Base-by-base conservation (phyloP, 2,329 filamentous ascomycete genomes). In the Colletotrichum gloeosporioides region DNA sequence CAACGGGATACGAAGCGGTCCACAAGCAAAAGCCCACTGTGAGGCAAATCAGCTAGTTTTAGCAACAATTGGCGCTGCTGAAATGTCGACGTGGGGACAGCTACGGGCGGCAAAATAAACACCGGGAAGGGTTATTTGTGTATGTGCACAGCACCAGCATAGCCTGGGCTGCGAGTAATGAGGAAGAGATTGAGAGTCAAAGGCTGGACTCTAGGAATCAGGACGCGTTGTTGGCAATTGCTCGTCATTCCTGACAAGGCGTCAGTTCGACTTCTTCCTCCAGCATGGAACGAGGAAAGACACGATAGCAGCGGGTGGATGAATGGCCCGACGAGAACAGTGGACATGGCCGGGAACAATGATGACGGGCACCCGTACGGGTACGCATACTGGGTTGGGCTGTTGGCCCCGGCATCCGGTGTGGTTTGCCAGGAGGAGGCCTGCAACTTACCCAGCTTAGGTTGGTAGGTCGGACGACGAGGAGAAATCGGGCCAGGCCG, bases 401-500 rank as follows among this genome's bases (percentile, higher is more conserved):
- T 36, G 39, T 39, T 39, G 39, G 64, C 27, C 39, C 57, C 63
- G 71, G 64, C 64, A 63, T 31, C n/a, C 29, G 36, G 73, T 68
- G 67, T 75, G 62, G 63, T 68, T 67, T 44, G 34, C 72, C 27
- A 61, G 72, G 61, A 75, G 66, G 62, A 62, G 55, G 68, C 70
- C 34, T 73, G 64, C 22, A 49, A 18, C n/a, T 16, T 53, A 13
- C 44, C 44, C 44, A 22, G 44, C 44, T 53, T 22, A 12, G 44
- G 44, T 53, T 22, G 44, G 44, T 22, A 53, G n/a, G 44, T 53
- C n/a, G 44, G 44, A 53, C 49, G 59, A 71, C 4, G 31, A 34
- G 29, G 70, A 69, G 63, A 76, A 69, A 73, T 73, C 55, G 49
- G n/a, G 27, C 73, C 22, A 66, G 69, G 29, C 63, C 71, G 69